These are phyloP conservation scores for Hexamita inflata DNA, from an alignment of 208 protist species.

Conservation along the genomic window DNA sequence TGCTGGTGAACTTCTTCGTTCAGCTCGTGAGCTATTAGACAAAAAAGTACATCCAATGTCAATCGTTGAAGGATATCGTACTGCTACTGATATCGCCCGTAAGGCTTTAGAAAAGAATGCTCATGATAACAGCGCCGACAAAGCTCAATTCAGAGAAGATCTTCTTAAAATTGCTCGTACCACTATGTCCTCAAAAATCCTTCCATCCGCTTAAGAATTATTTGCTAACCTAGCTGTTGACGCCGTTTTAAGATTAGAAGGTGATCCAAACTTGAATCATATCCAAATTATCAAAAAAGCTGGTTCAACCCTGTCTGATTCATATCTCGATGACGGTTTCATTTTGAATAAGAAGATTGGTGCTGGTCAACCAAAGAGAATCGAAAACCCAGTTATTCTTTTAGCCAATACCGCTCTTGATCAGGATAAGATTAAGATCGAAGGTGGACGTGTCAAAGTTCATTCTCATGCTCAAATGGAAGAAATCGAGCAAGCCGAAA, in stretches of 20 bases:
- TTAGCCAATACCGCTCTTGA: conserved; percentile 99
- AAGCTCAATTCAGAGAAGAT: conserved; percentile 74
- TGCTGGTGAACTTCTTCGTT: conserved; percentile 86
- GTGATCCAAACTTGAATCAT: conserved; percentile 72
- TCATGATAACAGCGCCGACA: conserved; percentile 60
- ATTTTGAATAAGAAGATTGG: conserved; percentile 96
- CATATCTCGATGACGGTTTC: conserved; percentile 94
- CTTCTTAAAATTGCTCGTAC: conserved; percentile 93
- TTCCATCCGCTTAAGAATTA: conserved; percentile 80
- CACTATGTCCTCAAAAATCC: conserved; percentile 89
- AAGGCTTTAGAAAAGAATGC: conserved; percentile 32
- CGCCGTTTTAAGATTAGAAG: conserved; percentile 71
- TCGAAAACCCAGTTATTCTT: conserved; percentile 85
- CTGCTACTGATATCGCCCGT: conserved; percentile 3
- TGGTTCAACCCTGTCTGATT: conserved; percentile 81
- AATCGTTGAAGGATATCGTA: conserved; percentile 60
- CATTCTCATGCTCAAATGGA: conserved; percentile 75
- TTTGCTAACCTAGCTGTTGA: conserved; percentile 95
- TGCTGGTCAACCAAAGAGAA: conserved; percentile 78
- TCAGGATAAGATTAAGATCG: conserved; percentile 95
- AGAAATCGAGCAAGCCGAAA: conserved; percentile 92
- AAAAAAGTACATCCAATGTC: conserved; percentile 93
- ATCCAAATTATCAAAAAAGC: conserved; percentile 98
- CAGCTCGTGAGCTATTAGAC: conserved; percentile 82
- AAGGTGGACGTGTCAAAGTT: conserved; percentile 57